Conservation (phyloP, 305 asterid genomes). For the Fraxinus platypoda region DNA sequence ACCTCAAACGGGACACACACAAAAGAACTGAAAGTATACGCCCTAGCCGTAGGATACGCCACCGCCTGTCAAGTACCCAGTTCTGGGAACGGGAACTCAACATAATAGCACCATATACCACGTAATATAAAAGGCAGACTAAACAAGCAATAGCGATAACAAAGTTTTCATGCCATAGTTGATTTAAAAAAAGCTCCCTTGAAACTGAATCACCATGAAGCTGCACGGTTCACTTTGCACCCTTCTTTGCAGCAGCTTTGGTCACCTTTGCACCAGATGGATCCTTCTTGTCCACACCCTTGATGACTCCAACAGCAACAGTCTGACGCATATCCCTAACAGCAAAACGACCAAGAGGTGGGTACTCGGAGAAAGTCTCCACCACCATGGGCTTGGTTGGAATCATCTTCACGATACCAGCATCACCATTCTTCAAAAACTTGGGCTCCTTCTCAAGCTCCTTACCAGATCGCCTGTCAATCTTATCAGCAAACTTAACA, state of each 20-base stretch:
- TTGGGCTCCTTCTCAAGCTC: slow-evolving; percentile 26
- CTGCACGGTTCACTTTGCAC: slow-evolving; percentile 30
- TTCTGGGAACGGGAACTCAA: slow-evolving; percentile 25
- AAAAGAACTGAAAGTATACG: too few relatives aligned
- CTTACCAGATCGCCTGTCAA: neutral
- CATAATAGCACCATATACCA: too few relatives aligned
- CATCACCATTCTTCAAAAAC: slow-evolving; percentile 25
- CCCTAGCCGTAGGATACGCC: slow-evolving; percentile 9
- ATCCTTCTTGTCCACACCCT: slow-evolving; percentile 36
- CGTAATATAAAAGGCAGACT: too few relatives aligned
- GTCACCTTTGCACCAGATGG: slow-evolving; percentile 44
- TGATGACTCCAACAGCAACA: slow-evolving; percentile 38
- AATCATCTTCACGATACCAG: slow-evolving; percentile 23
- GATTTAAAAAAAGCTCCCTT: neutral
- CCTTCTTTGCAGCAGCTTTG: slow-evolving; percentile 44
- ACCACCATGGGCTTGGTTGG: slow-evolving; percentile 29
- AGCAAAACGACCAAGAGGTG: slow-evolving; percentile 26
- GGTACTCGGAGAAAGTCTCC: slow-evolving; percentile 20
- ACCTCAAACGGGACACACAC: too few relatives aligned
- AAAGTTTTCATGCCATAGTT: neutral
- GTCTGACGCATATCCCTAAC: slow-evolving; percentile 40
- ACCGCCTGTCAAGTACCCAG: slow-evolving; percentile 45
- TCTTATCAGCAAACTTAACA: neutral
- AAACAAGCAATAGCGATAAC: neutral
- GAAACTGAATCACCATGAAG: neutral